Base-by-base conservation (phyloP, 768 basidiomycete species). In the Strobilomyces echinocephalus region DNA sequence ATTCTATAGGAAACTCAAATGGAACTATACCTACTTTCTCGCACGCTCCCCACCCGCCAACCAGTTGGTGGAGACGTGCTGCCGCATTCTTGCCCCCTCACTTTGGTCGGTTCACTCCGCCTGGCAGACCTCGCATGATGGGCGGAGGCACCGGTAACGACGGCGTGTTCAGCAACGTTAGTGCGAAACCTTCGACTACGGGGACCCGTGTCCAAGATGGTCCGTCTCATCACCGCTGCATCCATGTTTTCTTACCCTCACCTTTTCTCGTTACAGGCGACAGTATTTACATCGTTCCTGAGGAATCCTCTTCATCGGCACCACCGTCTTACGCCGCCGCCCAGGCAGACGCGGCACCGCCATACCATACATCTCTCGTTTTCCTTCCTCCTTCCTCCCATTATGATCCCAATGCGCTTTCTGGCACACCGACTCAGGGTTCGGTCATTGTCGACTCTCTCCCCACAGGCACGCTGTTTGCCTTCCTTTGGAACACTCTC, bases 351-450 rank as follows among this genome's bases (percentile, higher is more conserved):
- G 84, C 92, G n/a, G 94, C 93, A 8, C 97, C 97, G 5, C 90
- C 94, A 1, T 99, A 99, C 71, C 97, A 93, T 84, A 95, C 97
- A 60, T 97, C 92, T 2, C 95, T 92, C 3, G 83, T 98, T n/a
- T 91, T 97, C 67, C 85, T 95, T 8, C 93, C 95, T 9, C 60
- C 69, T 4, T 56, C 59, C 10, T 40, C 51, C 11, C 34, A 58
- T 16, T 66, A 60, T 15, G 59, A 67, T 18, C 24, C 63, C 34
- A 84, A 81, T 57, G 69, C 82, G 15, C 74, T 84, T 15, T 68
- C 81, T 28, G 60, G 64, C 33, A 30, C 62, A 24, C 58, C 57
- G 46, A 55, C 60, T 6, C 68, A 68, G 42, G 87, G 92, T 35
- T 87, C 94, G 61, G 84, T 97, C 73, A 82, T 95, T 62, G 85